Conservation (phyloP, 169 alveolate species). For the Eimeria sp. region DNA sequence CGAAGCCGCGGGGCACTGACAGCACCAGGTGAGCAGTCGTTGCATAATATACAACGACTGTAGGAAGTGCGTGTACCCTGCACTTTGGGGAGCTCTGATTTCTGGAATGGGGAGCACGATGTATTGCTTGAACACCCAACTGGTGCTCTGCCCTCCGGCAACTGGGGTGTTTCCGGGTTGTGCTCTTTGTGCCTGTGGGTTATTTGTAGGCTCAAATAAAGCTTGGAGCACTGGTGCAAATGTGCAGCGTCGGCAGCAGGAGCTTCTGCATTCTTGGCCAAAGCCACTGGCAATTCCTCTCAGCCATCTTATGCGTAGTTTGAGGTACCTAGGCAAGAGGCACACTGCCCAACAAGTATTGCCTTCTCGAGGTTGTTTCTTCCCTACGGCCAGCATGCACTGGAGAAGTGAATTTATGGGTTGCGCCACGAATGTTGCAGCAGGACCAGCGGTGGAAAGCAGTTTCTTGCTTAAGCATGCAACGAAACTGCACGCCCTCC, state of each 20-base stretch:
- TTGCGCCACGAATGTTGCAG: neutral
- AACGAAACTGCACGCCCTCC: conserved; percentile 34
- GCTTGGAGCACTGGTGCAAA: neutral
- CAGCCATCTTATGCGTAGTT: neutral
- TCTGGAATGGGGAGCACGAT: neutral
- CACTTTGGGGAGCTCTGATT: neutral
- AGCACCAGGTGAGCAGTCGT: neutral
- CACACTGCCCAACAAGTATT: neutral
- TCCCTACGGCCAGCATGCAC: conserved; percentile 19
- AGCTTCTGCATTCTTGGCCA: neutral
- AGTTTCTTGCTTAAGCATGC: conserved; percentile 17
- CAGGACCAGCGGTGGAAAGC: neutral
- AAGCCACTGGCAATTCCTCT: neutral
- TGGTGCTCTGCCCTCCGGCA: neutral
- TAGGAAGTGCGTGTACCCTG: neutral
- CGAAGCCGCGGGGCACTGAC: neutral
- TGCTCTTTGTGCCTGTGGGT: neutral
- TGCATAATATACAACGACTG: neutral
- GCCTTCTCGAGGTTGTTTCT: conserved; percentile 14
- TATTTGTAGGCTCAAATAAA: neutral
- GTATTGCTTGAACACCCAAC: neutral
- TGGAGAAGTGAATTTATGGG: conserved; percentile 26
- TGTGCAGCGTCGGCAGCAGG: conserved; percentile 44
- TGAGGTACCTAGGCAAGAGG: neutral
- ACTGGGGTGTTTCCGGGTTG: neutral